phyloP scores from a whole-genome alignment of 2,329 filamentous ascomycete species.

The Epichloe sylvatica region DNA sequence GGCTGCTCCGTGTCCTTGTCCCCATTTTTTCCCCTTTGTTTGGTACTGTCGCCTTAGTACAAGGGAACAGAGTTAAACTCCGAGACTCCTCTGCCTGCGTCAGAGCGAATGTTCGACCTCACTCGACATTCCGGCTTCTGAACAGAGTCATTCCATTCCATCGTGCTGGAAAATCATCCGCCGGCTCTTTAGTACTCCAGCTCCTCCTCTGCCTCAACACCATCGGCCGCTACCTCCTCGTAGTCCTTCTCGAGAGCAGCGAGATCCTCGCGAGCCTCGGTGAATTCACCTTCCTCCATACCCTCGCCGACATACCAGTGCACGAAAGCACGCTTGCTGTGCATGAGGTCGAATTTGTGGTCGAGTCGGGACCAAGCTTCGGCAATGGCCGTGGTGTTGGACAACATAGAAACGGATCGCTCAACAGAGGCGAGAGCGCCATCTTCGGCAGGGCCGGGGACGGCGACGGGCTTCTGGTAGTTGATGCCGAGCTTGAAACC shows the following conservation, averaged over 20 bases:
- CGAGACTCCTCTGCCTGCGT: too few species aligned
- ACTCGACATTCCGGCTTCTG: too few species aligned
- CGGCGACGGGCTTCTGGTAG: constrained; percentile 53
- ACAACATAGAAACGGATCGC: constrained; percentile 55
- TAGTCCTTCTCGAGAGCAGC: constrained; percentile 79
- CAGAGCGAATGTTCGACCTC: too few species aligned
- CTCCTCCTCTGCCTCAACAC: constrained; percentile 47
- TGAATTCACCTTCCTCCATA: constrained; percentile 88
- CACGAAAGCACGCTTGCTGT: constrained; percentile 63
- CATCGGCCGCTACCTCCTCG: constrained; percentile 70
- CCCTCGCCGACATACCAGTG: constrained; percentile 78
- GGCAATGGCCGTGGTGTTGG: constrained; percentile 61
- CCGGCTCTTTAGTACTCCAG: constrained; percentile 57
- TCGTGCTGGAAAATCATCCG: too few species aligned
- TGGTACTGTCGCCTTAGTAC: neutral
- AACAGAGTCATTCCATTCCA: too few species aligned
- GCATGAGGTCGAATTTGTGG: constrained; percentile 67
- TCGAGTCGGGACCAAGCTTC: constrained; percentile 61
- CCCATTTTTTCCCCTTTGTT: too few species aligned
- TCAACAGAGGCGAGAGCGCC: constrained; percentile 48
- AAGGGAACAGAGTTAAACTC: neutral
- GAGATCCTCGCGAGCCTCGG: constrained; percentile 73
- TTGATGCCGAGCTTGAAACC: constrained; percentile 67
- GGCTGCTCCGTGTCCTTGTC: too few species aligned
- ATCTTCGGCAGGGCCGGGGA: constrained; percentile 38